Base-by-base conservation (phyloP, 1,139 yeast genomes). In the Sugiyamaella grinbergsii region DNA sequence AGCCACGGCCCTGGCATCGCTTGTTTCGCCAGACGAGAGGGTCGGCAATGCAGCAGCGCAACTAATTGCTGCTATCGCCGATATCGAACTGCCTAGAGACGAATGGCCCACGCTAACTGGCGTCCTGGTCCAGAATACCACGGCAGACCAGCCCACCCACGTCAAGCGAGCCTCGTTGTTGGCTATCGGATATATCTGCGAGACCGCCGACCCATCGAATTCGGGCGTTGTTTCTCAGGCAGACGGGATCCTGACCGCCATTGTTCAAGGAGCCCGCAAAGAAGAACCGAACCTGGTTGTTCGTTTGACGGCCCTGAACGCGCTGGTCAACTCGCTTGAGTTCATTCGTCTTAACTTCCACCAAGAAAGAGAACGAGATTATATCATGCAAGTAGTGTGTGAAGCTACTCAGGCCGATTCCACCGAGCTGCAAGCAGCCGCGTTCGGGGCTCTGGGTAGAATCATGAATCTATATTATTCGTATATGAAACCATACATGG, bases 341-440 rank as follows among this genome's bases (percentile, higher is more conserved):
- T 93, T 93, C 69, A 89, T 93, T 68, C 82, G 85, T 58, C 80
- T 77, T 63, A 93, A 93, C 71, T 94, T 93, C 75, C 90, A 83
- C 62, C 80, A 86, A 55, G 98, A 93, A 66, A 95, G 95, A 55
- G 98, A 93, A 74, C 81, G 98, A 66, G 90, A 93, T 69, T 91
- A 86, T 70, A 86, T 93, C 66, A 93, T 93, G 98, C 97, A 90
- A 73, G 98, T 93, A 47, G 97, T 93, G 10, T 93, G 98, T 72
- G 98, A 93, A 71, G 96, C 98, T 18, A 91, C 98, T 16, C 97
- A 93, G 70, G 87, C 95, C 24, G 80, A 80, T 47, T 87, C 86
- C 63, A 73, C 78, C 43, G 94, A 86, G 62, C 76, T 93, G 56
- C 96, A 91, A 71, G 93, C 95, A 10, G 86, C 95, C 45, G 96